A percentile compares a stretch with the other conserved stretches of the same genome.
These are phyloP conservation scores for Chaetomidium leptoderma DNA, from an alignment of 495 filamentous ascomycete genomes.

Conservation along the genomic window DNA sequence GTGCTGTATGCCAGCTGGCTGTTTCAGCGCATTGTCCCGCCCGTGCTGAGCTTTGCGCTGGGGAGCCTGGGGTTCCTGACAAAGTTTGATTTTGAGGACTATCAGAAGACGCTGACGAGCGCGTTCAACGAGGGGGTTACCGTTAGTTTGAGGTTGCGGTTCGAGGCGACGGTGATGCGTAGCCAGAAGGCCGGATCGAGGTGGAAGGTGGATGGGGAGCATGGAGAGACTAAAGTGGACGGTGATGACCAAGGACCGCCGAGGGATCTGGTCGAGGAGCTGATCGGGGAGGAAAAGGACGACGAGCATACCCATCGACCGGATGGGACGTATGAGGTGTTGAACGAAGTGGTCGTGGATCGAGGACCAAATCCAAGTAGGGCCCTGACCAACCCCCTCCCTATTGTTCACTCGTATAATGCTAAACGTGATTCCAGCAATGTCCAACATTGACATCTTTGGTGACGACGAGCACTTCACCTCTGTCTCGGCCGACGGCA, in stretches of 20 bases:
- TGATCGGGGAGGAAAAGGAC: slow-evolving; percentile 78
- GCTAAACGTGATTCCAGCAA: slow-evolving; percentile 48
- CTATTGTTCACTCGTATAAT: not conserved
- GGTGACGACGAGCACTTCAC: slow-evolving; percentile 95
- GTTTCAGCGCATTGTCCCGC: slow-evolving; percentile 94
- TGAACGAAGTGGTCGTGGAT: slow-evolving; percentile 91
- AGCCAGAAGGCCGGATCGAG: slow-evolving; percentile 49
- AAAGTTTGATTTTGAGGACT: slow-evolving; percentile 84
- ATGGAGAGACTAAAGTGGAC: slow-evolving; percentile 30
- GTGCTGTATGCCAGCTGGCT: slow-evolving; percentile 95
- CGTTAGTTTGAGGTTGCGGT: slow-evolving; percentile 81
- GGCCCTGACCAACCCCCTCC: slow-evolving; percentile 26
- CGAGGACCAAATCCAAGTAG: slow-evolving; percentile 83
- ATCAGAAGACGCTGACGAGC: slow-evolving; percentile 61
- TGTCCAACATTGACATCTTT: slow-evolving; percentile 85
- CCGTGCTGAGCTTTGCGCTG: slow-evolving; percentile 84
- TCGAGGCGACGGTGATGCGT: slow-evolving; percentile 94
- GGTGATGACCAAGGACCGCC: slow-evolving; percentile 26
- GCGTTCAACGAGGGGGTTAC: slow-evolving; percentile 80
- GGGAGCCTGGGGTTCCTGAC: slow-evolving; percentile 94
- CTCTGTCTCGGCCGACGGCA: slow-evolving; percentile 77
- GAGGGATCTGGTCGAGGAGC: slow-evolving; percentile 79
- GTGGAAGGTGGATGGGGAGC: slow-evolving; percentile 7
- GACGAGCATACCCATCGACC: slow-evolving; percentile 77
- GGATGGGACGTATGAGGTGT: slow-evolving; percentile 75